phyloP scores from a whole-genome alignment of 1,139 yeast species.

The Geotrichum candidum region DNA sequence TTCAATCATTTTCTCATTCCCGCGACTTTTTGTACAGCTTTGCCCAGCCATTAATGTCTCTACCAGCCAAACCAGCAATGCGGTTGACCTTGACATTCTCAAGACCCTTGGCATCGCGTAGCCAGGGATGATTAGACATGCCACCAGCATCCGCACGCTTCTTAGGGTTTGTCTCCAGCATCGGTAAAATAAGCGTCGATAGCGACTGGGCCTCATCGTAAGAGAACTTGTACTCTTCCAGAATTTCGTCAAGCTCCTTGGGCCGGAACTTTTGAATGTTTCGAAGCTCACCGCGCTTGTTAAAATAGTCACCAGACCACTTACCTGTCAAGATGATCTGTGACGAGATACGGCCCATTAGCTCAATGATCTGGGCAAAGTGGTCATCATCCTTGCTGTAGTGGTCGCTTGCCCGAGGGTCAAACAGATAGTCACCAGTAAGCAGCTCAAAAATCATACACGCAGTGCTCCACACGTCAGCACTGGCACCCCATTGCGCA shows the following conservation, averaged over 20 bases:
- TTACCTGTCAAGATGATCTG: slow-evolving; percentile 49
- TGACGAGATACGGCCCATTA: slow-evolving; percentile 57
- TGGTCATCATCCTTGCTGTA: slow-evolving; percentile 80
- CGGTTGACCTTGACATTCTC: slow-evolving; percentile 48
- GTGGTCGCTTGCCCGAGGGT: slow-evolving; percentile 60
- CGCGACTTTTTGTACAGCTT: slow-evolving; percentile 31
- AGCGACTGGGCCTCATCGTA: slow-evolving; percentile 51
- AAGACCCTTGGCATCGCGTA: slow-evolving; percentile 55
- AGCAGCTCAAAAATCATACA: slow-evolving; percentile 74
- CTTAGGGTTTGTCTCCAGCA: slow-evolving; percentile 66
- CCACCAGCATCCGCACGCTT: slow-evolving; percentile 77
- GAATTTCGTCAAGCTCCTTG: slow-evolving; percentile 63
- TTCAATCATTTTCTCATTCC: background rate
- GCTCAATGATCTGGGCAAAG: slow-evolving; percentile 74
- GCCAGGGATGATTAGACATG: slow-evolving; percentile 73
- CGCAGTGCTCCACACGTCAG: slow-evolving; percentile 81
- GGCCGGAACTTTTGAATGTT: slow-evolving; percentile 60
- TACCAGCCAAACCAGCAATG: slow-evolving; percentile 59
- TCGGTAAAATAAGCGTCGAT: slow-evolving; percentile 61
- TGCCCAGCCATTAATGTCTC: slow-evolving; percentile 73
- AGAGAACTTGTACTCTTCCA: slow-evolving; percentile 61
- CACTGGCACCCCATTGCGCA: slow-evolving; percentile 73
- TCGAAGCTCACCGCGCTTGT: slow-evolving; percentile 47
- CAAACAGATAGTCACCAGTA: slow-evolving; percentile 81
- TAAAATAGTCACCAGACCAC: slow-evolving; percentile 50